phyloP scores from a whole-genome alignment of 768 basidiomycete genomes.

The Amanita muscaria region DNA sequence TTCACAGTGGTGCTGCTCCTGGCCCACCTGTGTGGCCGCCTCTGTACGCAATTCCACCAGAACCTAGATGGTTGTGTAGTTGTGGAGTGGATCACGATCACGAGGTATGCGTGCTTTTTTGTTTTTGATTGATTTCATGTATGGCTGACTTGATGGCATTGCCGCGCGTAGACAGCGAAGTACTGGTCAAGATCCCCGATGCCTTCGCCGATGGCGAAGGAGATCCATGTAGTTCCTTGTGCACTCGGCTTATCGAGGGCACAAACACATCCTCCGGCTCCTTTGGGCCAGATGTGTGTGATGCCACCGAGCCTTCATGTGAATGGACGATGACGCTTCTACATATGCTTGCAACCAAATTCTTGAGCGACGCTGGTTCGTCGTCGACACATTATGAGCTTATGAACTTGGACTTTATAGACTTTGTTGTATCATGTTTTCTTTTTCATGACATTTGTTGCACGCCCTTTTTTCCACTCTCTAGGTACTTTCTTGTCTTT shows the following conservation, averaged over 20 bases:
- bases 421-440: too few relatives aligned
- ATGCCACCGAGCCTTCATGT: not conserved
- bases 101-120: not conserved
- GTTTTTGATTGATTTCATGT: not conserved
- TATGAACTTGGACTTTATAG: not conserved
- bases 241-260: slow-evolving; percentile 2
- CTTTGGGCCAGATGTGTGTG: not conserved
- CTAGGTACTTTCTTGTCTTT: too few relatives aligned
- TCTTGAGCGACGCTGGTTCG: not conserved
- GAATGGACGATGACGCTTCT: not conserved
- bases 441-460: too few relatives aligned
- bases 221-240: not conserved
- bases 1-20: not conserved
- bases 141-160: not conserved
- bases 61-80: not conserved
- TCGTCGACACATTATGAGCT: not conserved
- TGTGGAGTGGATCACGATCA: not conserved
- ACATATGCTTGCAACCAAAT: not conserved
- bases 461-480: too few relatives aligned
- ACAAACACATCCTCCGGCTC: not conserved
- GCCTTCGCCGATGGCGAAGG: not conserved
- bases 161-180: not conserved
- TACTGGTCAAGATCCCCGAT: not conserved
- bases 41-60: not conserved
- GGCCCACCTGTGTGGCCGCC: not conserved